Percentiles rank a stretch among this genome's conserved stretches.
Conservation (phyloP, 2,329 filamentous ascomycete species). For the Phyllosticta citribraziliensis region DNA sequence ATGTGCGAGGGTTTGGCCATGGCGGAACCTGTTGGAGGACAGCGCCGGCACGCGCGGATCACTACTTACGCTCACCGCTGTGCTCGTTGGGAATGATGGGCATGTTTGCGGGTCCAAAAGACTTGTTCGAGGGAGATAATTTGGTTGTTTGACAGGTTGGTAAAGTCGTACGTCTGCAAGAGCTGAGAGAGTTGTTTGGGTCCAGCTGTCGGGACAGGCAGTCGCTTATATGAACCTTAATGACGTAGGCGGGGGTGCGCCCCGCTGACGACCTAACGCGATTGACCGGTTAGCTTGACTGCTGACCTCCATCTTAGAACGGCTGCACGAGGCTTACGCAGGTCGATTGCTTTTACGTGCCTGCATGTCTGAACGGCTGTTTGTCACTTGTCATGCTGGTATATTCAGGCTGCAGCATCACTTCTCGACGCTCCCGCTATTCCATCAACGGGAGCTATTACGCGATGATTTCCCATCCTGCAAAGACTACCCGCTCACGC, state of each 20-base stretch:
- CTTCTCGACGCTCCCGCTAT: too few species aligned
- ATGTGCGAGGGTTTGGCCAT: not conserved
- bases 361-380: too few species aligned
- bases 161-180: not conserved
- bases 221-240: not conserved
- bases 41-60: not conserved
- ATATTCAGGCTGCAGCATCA: too few species aligned
- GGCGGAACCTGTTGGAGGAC: not conserved
- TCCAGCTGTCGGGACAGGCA: not conserved
- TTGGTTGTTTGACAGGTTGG: not conserved
- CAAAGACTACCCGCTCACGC: too few species aligned
- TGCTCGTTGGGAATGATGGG: constrained; percentile 34
- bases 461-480: too few species aligned
- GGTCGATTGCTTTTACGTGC: not conserved
- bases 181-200: not conserved
- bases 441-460: too few species aligned
- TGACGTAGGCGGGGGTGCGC: not conserved
- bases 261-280: not conserved
- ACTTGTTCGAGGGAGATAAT: not conserved
- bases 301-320: not conserved
- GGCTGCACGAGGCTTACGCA: not conserved
- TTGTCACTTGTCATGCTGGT: too few species aligned
- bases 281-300: not conserved
- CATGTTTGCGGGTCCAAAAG: constrained; percentile 22
- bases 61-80: constrained; percentile 24